Conservation (phyloP, 352 stramenopile genomes). For the Blastocystis sp. region DNA sequence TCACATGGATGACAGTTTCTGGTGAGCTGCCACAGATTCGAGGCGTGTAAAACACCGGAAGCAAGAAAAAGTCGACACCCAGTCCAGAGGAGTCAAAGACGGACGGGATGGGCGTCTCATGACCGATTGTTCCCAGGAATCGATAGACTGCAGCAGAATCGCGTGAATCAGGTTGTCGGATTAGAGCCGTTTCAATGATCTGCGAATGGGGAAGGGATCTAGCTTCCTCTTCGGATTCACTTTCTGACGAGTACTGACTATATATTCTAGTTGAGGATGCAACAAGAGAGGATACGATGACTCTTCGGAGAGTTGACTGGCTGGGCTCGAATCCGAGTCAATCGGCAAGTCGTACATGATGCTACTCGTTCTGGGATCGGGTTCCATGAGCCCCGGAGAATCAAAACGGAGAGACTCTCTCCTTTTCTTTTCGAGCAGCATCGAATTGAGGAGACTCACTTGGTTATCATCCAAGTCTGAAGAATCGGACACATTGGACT, state of each 20-base stretch:
- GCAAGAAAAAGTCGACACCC: constrained; percentile 31
- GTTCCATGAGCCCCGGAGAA: background rate
- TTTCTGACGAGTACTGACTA: background rate
- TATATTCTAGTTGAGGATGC: background rate
- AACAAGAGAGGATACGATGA: background rate
- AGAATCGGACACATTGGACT: background rate
- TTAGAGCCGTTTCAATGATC: background rate
- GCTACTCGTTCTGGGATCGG: background rate
- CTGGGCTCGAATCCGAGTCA: background rate
- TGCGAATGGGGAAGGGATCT: background rate
- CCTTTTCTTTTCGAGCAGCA: background rate
- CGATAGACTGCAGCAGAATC: background rate
- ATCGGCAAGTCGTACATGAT: background rate
- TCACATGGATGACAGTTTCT: background rate
- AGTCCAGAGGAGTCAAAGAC: constrained; percentile 11
- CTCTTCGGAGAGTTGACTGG: background rate
- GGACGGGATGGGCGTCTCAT: constrained; percentile 4
- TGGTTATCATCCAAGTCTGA: background rate
- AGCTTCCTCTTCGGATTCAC: background rate
- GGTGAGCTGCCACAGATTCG: background rate
- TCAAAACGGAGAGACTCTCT: background rate
- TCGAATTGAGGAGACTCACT: background rate
- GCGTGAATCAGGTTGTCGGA: background rate
- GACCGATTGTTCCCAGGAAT: background rate
- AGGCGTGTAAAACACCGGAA: constrained; percentile 37